phyloP scores from a whole-genome alignment of 139 green algal species.

The Pseudopediastrum boryanum region DNA sequence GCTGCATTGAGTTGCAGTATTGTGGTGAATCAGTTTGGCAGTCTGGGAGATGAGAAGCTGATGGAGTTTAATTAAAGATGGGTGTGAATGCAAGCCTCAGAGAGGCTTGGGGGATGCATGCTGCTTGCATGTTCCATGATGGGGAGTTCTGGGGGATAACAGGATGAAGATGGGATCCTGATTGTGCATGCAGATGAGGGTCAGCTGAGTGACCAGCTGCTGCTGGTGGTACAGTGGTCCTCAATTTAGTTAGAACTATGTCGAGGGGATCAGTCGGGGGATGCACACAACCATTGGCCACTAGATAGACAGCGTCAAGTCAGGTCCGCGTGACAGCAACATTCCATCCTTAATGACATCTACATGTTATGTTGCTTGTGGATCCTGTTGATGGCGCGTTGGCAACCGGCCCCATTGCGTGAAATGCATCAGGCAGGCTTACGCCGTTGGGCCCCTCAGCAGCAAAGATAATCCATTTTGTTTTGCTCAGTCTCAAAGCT shows the following conservation, averaged over 20 bases:
- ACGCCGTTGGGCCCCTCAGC: not conserved
- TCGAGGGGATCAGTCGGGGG: not conserved
- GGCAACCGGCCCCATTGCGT: not conserved
- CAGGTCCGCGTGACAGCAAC: not conserved
- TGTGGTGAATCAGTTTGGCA: not conserved
- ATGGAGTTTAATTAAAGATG: conserved; percentile 2
- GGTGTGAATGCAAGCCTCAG: conserved; percentile 7
- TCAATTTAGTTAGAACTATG: not conserved
- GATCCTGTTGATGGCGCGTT: not conserved
- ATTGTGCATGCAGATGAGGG: not conserved
- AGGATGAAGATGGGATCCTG: too few relatives aligned
- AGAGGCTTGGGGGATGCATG: not conserved
- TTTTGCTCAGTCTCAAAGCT: not conserved
- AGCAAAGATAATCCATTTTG: not conserved
- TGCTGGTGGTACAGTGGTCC: not conserved
- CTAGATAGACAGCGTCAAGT: too few relatives aligned
- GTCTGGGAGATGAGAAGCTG: conserved; percentile 1
- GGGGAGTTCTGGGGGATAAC: too few relatives aligned
- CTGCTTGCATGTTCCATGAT: not conserved
- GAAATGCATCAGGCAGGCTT: not conserved
- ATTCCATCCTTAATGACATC: not conserved
- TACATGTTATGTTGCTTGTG: not conserved
- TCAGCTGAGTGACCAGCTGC: not conserved
- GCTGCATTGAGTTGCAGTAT: conserved; percentile 5
- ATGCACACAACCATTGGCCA: too few relatives aligned